Conservation (phyloP, 352 stramenopile genomes). For the Pythium phragmiticola region DNA sequence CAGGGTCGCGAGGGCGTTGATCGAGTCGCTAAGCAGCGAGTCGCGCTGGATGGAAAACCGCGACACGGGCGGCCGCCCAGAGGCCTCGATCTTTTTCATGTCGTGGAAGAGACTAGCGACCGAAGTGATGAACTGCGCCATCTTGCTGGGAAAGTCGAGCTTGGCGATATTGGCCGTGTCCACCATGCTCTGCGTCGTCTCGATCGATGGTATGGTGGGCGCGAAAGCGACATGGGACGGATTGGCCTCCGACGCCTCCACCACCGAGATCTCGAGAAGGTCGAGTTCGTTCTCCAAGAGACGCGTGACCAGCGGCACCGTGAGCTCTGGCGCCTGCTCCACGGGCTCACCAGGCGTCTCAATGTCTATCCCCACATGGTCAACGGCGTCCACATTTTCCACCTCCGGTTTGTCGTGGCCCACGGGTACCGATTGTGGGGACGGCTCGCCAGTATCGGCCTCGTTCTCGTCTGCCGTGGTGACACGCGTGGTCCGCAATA, state of each 20-base stretch:
- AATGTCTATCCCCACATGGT: slow-evolving; percentile 13
- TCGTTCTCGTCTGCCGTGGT: background rate
- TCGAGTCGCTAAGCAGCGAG: slow-evolving; percentile 11
- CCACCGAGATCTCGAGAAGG: slow-evolving; percentile 1
- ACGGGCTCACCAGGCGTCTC: background rate
- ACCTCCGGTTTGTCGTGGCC: background rate
- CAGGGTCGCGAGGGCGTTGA: slow-evolving; percentile 10
- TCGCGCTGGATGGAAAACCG: slow-evolving; percentile 17
- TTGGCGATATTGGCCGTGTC: slow-evolving; percentile 14
- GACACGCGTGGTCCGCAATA: background rate
- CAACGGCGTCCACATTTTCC: background rate
- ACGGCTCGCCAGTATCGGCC: background rate
- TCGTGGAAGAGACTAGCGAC: slow-evolving; percentile 10
- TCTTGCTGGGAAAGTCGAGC: slow-evolving; percentile 22
- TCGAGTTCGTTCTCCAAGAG: slow-evolving; percentile 3
- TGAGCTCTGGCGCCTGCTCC: background rate
- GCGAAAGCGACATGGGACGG: background rate
- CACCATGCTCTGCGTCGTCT: slow-evolving; percentile 2
- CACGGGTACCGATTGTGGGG: background rate
- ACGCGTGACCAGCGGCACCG: background rate
- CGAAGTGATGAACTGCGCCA: slow-evolving; percentile 19
- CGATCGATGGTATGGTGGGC: background rate
- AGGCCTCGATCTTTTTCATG: background rate
- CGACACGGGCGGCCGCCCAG: background rate
- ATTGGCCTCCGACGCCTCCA: slow-evolving; percentile 1